Evolutionary conservation across 495 filamentous ascomycete genomes (phyloP), one percentile per base, ranked within the genome.

Genomic region (Darksidea phi): DNA sequence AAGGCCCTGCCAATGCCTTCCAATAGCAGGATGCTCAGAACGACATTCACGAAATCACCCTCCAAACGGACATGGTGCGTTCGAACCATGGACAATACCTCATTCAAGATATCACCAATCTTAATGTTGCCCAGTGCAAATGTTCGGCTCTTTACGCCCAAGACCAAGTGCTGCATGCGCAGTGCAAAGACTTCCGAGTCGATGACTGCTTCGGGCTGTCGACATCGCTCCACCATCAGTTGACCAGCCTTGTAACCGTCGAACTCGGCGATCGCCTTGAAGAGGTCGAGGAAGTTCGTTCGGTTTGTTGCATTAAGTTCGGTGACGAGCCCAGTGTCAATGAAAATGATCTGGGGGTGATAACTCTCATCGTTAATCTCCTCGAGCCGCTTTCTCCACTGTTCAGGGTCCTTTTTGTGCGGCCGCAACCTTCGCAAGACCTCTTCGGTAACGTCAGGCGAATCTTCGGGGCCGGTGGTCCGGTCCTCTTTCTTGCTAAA

Each of bases 21-120:
- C 1, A 99, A 78, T 1, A 99, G 78, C 37, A 99, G 78, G 48
- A 97, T 96, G 32, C 88, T 93, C 54, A 99, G 88, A 17, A 99
- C 93, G 1, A 99, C 94, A 69, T 99, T 99, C 54, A 97, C 93
- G 73, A 97, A 99, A 70, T 99, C 95, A 1, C 95, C 95, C 69
- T 97, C 95, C 32, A 99, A 82, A 8, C 95, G 82, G 1, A 99
- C 95, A 69, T 99, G 95, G 70, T 99, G 93, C 15, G 78, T 77
- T 26, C 95, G 84, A 45, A 99, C 95, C 92, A 99, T 97, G 41
- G 78, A 78, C 24, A 99, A 76, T 7, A 97, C 93, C 59, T 96
- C 82, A 63, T 90, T 90, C 13, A 99, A 73, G 24, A 99, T 87
- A 67, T 99, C 95, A 0, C 94, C 95, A 66, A 99, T 97, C 74